Conservation (phyloP, 176 grass and related monocot species). For the Themeda triandra region DNA sequence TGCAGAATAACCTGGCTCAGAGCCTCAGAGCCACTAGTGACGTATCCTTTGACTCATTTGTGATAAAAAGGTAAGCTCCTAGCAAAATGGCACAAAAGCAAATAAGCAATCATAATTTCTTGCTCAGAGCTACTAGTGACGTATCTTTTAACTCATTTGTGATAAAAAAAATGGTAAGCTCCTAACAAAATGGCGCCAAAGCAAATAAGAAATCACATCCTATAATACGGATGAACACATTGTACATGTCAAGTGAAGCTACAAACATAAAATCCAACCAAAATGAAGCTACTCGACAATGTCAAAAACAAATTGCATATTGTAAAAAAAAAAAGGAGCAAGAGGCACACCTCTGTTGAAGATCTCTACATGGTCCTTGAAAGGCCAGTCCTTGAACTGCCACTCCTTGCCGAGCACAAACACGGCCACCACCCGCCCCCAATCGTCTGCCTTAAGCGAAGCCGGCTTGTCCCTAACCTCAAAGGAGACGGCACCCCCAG, state of each 20-base stretch:
- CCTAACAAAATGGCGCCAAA: not conserved
- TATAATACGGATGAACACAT: not conserved
- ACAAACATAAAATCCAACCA: not conserved
- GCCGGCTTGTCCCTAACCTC: constrained; percentile 91
- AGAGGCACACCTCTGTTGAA: constrained; percentile 78
- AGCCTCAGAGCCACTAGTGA: not conserved
- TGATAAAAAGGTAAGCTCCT: not conserved
- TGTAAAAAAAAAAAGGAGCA: not conserved
- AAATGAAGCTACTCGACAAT: not conserved
- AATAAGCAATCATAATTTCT: not conserved
- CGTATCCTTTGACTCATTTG: not conserved
- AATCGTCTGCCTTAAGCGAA: constrained; percentile 71
- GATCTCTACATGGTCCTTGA: constrained; percentile 93
- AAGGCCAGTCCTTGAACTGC: constrained; percentile 99
- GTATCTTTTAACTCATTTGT: not conserved
- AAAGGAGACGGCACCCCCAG: constrained; percentile 47
- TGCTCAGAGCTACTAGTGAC: not conserved
- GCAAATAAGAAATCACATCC: not conserved
- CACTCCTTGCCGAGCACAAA: constrained; percentile 98
- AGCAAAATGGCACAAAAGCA: not conserved
- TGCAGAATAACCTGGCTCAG: not conserved
- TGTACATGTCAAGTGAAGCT: not conserved
- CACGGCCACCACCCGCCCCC: constrained; percentile 74
- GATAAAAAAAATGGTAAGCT: not conserved
- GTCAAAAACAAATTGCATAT: not conserved